Evolutionary conservation across 2,329 filamentous ascomycete species (phyloP).

Genomic region (Paecilomyces sp.): DNA sequence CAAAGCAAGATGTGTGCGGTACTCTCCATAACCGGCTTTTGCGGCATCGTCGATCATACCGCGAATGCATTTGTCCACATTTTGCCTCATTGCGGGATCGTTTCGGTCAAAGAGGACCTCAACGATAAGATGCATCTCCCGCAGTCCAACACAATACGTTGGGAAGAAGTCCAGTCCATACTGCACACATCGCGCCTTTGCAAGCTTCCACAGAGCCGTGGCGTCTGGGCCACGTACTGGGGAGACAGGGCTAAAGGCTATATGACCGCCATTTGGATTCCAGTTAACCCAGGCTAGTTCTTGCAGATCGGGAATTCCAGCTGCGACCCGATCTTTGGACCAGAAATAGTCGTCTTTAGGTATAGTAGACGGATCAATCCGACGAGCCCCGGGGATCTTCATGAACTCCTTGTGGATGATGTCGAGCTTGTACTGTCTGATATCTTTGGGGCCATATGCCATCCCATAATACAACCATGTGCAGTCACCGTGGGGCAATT

Average conservation of each 20-base stretch:
- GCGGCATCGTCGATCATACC: conserved; percentile 5
- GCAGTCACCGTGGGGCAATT: conserved; percentile 25
- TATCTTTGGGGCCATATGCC: conserved; percentile 26
- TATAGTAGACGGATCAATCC: conserved; percentile 28
- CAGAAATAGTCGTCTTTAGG: conserved; percentile 26
- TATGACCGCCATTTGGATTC: conserved; percentile 39
- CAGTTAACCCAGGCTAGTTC: conserved; percentile 38
- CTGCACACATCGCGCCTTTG: conserved; percentile 24
- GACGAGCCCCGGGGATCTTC: conserved; percentile 25
- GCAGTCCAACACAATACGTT: conserved; percentile 34
- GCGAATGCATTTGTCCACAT: conserved; percentile 4
- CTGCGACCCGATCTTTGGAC: conserved; percentile 20
- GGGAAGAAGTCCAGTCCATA: conserved; percentile 36
- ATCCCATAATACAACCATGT: conserved; percentile 31
- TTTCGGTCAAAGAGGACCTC: conserved; percentile 6
- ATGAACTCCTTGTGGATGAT: conserved; percentile 29
- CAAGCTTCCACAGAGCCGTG: conserved; percentile 28
- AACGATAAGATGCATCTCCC: conserved; percentile 37
- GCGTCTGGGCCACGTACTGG: conserved; percentile 39
- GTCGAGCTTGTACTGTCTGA: conserved; percentile 19
- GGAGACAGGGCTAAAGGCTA: conserved; percentile 41
- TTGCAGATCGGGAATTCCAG: conserved; percentile 32
- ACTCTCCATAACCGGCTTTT: conserved; percentile 5
- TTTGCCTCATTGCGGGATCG: conserved; percentile 4
- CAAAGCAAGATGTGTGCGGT: conserved; percentile 5